phyloP scores from a whole-genome alignment of 1,284 basidiomycete species.

The Meripilus lineatus region DNA sequence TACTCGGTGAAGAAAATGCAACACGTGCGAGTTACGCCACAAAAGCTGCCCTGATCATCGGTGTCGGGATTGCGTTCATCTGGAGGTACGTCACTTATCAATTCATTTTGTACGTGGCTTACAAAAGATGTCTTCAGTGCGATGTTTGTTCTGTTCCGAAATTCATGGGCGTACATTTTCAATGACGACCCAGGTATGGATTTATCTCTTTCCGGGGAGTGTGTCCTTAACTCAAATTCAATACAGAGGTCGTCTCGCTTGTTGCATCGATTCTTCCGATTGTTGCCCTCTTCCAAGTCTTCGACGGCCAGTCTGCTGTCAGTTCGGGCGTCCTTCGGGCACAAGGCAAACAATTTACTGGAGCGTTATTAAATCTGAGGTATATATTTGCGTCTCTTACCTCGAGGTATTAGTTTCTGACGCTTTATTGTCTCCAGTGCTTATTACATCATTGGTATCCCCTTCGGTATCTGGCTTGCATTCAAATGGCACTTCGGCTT shows the following conservation, averaged over 20 bases:
- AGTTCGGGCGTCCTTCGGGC: constrained; percentile 76
- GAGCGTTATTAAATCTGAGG: constrained; percentile 63
- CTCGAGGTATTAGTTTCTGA: neutral
- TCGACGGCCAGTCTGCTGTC: constrained; percentile 69
- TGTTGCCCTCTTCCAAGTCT: constrained; percentile 78
- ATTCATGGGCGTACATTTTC: constrained; percentile 79
- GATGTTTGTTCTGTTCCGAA: constrained; percentile 69
- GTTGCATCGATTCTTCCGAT: constrained; percentile 73
- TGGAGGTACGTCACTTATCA: constrained; percentile 46
- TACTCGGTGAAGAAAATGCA: constrained; percentile 71
- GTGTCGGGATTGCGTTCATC: constrained; percentile 49
- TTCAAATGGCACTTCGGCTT: constrained; percentile 49
- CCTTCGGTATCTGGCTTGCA: constrained; percentile 60
- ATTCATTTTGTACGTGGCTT: constrained; percentile 1
- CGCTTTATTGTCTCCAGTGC: constrained; percentile 33
- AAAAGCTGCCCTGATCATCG: constrained; percentile 58
- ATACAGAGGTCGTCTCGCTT: constrained; percentile 51
- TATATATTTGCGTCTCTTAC: constrained; percentile 19
- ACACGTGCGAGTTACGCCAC: constrained; percentile 64
- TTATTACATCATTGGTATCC: constrained; percentile 65
- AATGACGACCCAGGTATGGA: constrained; percentile 69
- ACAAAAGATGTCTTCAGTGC: constrained; percentile 34
- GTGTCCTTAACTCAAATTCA: neutral
- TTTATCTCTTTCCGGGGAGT: neutral
- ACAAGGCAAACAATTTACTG: constrained; percentile 67